Percentiles rank a stretch among this genome's conserved stretches.
Conservation (phyloP, 148 eudicot genomes). For the Heliamphora exappendiculata region DNA sequence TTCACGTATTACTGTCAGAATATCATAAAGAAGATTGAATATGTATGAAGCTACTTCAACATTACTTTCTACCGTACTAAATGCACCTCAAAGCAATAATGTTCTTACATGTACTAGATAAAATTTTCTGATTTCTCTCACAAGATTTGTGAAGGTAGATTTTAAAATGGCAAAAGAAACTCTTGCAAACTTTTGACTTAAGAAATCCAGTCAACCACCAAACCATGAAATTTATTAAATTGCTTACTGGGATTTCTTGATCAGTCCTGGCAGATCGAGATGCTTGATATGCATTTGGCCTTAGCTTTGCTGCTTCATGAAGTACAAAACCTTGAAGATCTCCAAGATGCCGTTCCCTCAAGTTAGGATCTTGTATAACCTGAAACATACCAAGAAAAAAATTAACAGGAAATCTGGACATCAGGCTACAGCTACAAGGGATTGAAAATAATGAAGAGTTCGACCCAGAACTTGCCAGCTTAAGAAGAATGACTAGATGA, state of each 20-base stretch:
- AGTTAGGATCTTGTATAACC: slow-evolving; percentile 40
- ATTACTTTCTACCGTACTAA: neutral
- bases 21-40: neutral
- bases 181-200: neutral
- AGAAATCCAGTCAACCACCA: neutral
- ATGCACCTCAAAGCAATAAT: neutral
- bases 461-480: neutral
- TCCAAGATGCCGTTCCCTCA: slow-evolving; percentile 59
- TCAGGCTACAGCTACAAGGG: neutral
- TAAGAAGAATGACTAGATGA: neutral
- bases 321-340: slow-evolving; percentile 49
- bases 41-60: neutral
- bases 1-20: neutral
- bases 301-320: slow-evolving; percentile 29
- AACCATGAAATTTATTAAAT: neutral
- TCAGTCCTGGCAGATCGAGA: slow-evolving; percentile 35
- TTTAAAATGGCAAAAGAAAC: neutral
- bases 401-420: neutral
- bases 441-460: neutral
- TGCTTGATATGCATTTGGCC: slow-evolving; percentile 32
- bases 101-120: neutral
- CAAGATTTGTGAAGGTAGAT: neutral
- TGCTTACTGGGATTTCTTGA: slow-evolving; percentile 42
- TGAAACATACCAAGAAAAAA: slow-evolving; percentile 11
- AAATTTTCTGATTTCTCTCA: neutral